Percentiles rank a stretch among this genome's conserved stretches.
These are phyloP conservation scores for Bipolaris oryzae DNA, from an alignment of 2,329 filamentous ascomycete genomes.

Conservation along the genomic window DNA sequence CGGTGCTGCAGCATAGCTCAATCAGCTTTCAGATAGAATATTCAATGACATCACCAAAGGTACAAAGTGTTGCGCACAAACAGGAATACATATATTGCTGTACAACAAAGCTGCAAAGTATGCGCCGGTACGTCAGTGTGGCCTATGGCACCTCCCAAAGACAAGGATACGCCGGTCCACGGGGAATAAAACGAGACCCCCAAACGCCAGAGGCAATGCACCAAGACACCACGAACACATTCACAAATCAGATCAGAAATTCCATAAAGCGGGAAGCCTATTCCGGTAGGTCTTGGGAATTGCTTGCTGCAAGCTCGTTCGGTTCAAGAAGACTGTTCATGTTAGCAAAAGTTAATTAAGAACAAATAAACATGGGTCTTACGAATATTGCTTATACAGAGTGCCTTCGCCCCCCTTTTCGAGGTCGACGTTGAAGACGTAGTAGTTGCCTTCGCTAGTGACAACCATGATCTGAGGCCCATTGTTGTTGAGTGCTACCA, in stretches of 20 bases:
- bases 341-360: conserved; percentile 20
- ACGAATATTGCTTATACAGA: conserved; percentile 92
- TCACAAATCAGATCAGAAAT: conserved; percentile 9
- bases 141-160: conserved; percentile 3
- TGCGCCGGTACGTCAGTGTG: conserved; percentile 2
- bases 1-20: conserved; percentile 2
- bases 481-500: conserved; percentile 96
- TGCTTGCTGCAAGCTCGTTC: conserved; percentile 41
- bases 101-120: conserved; percentile 1
- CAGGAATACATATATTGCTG: conserved; percentile 4
- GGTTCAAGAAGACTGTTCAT: conserved; percentile 42
- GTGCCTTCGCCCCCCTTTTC: conserved; percentile 93
- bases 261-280: conserved; percentile 18
- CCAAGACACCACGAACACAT: conserved; percentile 4
- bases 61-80: neutral
- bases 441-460: conserved; percentile 93
- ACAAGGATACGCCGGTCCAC: conserved; percentile 18
- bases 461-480: conserved; percentile 98
- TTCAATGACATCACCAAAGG: conserved; percentile 14
- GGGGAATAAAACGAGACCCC: conserved; percentile 31
- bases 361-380: conserved; percentile 52
- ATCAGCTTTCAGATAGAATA: neutral
- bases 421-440: conserved; percentile 93
- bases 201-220: conserved; percentile 43
- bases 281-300: conserved; percentile 39